Base-by-base conservation (phyloP, 495 filamentous ascomycete genomes). In the Parathielavia appendiculata region DNA sequence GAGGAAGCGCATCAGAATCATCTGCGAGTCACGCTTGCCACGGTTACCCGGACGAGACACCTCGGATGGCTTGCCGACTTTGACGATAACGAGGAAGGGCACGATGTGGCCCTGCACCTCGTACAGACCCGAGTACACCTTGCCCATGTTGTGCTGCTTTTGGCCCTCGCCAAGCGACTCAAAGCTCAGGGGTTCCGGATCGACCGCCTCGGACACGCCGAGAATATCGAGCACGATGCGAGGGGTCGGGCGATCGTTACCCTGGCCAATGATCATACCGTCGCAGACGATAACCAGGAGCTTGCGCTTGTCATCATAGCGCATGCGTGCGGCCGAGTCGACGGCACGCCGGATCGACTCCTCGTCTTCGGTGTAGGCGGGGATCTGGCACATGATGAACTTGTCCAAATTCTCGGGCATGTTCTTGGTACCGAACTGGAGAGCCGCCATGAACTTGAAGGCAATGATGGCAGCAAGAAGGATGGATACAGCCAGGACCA, bases 131-230 rank as follows among this genome's bases (percentile, higher is more conserved):
- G 92, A 97, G 76, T 97, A 99, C 50, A 97, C 83, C 70, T 99
- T 99, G 66, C 87, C 95, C 91, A 97, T 97, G 70, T 99, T 99
- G 78, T 97, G 95, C 72, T 96, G 93, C 72, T 91, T 95, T 77
- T 88, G 85, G 64, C 93, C 95, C 73, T 97, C 92, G 51, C 93
- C 93, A 45, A 99, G 79, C 69, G 89, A 93, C 70, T 99, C 92
- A 67, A 97, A 99, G 80, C 91, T 96, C 48, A 99, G 79, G 4
- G 93, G 91, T 70, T 97, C 92, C n/a, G 93, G 93, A 67, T 99
- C 93, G 4, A 96, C 86, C 16, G 84, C 87, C 60, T 97, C 92
- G 16, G 90, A 85, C 16, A 99, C 93, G 63, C 95, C 93, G 22
- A 99, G 76, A 71, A 99, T 97, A 65, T 99, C 93, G 52, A 99